phyloP scores from a whole-genome alignment of 495 filamentous ascomycete species.

The Tuber umbilicatum region DNA sequence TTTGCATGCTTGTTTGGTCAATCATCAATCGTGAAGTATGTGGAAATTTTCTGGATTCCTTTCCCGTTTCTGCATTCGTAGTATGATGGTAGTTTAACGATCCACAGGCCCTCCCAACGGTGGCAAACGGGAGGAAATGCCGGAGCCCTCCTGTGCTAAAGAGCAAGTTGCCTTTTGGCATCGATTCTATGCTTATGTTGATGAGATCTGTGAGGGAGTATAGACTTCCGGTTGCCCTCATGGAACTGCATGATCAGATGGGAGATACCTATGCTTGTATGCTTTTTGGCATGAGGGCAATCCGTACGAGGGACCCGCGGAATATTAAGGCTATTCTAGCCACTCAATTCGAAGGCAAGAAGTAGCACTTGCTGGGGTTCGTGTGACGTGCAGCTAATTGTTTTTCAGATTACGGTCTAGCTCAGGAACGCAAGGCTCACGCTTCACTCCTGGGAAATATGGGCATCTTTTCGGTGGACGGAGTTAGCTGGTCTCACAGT shows the following conservation, averaged over 20 bases:
- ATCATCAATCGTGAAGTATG: neutral
- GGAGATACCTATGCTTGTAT: slow-evolving; percentile 22
- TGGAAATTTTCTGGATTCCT: neutral
- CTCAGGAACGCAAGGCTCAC: slow-evolving; percentile 41
- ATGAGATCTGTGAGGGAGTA: slow-evolving; percentile 14
- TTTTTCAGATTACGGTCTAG: slow-evolving; percentile 37
- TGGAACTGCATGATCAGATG: slow-evolving; percentile 15
- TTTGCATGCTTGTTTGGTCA: neutral
- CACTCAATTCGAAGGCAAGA: slow-evolving; percentile 43
- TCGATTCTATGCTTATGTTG: slow-evolving; percentile 15
- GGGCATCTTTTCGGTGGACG: slow-evolving; percentile 55
- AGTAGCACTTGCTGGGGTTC: neutral
- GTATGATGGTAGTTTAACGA: neutral
- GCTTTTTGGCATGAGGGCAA: slow-evolving; percentile 38
- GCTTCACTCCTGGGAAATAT: slow-evolving; percentile 47
- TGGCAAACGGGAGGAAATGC: slow-evolving; percentile 18
- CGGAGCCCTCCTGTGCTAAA: slow-evolving; percentile 15
- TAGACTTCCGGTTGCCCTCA: slow-evolving; percentile 16
- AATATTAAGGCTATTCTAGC: slow-evolving; percentile 46
- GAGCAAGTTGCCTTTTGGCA: slow-evolving; percentile 23
- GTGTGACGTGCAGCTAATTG: neutral
- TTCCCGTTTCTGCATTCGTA: neutral
- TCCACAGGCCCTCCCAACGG: neutral
- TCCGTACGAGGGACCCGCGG: slow-evolving; percentile 44
- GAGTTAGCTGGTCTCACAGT: slow-evolving; percentile 50